Conservation (phyloP, 2,329 filamentous ascomycete genomes). For the Fusarium sp. region DNA sequence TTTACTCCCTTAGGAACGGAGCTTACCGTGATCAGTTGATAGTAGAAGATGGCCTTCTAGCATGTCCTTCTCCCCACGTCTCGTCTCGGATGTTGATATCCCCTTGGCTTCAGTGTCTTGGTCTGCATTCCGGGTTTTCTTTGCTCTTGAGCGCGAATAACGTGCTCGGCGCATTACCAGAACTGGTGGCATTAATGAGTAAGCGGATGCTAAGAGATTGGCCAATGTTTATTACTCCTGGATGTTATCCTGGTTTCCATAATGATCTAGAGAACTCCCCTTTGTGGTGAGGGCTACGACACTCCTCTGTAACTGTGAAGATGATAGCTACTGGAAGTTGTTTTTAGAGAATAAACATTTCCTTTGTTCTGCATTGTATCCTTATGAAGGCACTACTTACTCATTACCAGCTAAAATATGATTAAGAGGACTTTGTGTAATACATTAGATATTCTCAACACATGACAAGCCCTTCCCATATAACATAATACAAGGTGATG, state of each 20-base stretch:
- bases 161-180: slow-evolving; percentile 2
- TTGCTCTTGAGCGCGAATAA: not conserved
- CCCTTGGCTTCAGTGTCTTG: not conserved
- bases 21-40: not conserved
- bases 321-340: too few relatives aligned
- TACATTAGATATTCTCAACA: not conserved
- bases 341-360: too few relatives aligned
- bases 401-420: not conserved
- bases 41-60: not conserved
- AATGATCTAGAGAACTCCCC: too few relatives aligned
- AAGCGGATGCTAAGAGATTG: too few relatives aligned
- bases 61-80: not conserved
- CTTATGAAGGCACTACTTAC: too few relatives aligned
- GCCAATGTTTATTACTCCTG: too few relatives aligned
- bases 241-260: too few relatives aligned
- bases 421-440: not conserved
- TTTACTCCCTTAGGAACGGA: slow-evolving; percentile 1
- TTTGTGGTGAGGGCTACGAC: too few relatives aligned
- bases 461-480: not conserved
- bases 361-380: too few relatives aligned
- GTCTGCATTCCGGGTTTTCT: not conserved
- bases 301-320: too few relatives aligned
- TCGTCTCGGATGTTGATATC: not conserved
- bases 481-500: not conserved
- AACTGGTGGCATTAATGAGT: too few relatives aligned